Conservation (phyloP, 2,329 filamentous ascomycete genomes). For the Diaporthe citrichinensis region DNA sequence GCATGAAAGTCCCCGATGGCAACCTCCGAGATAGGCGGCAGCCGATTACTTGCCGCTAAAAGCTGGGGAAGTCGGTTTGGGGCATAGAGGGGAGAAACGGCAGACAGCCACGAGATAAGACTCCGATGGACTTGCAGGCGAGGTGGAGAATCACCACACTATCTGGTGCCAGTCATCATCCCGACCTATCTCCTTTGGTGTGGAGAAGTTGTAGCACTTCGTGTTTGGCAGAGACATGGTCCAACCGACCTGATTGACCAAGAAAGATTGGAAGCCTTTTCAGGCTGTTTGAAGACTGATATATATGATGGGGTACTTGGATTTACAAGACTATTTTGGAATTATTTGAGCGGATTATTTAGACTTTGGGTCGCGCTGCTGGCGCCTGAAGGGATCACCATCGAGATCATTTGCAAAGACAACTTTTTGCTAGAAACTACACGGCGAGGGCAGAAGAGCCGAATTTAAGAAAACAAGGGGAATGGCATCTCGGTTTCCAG, state of each 20-base stretch:
- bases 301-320: not conserved
- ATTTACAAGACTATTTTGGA: not conserved
- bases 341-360: not conserved
- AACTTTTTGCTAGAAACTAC: not conserved
- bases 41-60: slow-evolving; percentile 32
- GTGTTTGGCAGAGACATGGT: too few species aligned
- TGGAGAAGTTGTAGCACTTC: not conserved
- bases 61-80: slow-evolving; percentile 25
- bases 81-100: slow-evolving; percentile 13
- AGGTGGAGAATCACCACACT: not conserved
- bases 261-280: not conserved
- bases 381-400: not conserved
- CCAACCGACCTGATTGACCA: not conserved
- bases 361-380: not conserved
- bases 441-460: not conserved
- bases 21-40: slow-evolving; percentile 39
- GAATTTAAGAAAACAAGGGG: too few species aligned
- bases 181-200: slow-evolving; percentile 19
- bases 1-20: slow-evolving; percentile 5
- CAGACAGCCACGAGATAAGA: slow-evolving; percentile 36
- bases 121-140: not conserved
- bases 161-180: not conserved
- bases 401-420: not conserved
- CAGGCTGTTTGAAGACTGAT: not conserved
- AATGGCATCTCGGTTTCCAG: too few species aligned